phyloP scores from a whole-genome alignment of 2,329 filamentous ascomycete genomes.

The Calonectria pteridis region DNA sequence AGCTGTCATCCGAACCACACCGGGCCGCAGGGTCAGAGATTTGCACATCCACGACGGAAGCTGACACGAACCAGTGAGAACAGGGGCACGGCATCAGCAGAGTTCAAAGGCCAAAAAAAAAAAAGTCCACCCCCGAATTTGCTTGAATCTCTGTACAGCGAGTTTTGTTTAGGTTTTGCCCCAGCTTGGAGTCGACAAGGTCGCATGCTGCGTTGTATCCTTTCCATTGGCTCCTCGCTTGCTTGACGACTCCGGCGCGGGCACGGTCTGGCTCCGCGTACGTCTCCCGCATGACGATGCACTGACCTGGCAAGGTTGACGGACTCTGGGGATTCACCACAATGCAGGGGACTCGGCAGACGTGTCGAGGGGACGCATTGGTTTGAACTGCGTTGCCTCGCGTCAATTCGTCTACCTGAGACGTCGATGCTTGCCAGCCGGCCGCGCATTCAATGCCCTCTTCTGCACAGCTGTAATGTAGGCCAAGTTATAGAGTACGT shows the following conservation, averaged over 20 bases:
- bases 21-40: neutral
- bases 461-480: neutral
- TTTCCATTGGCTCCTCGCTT: neutral
- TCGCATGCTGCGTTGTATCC: neutral
- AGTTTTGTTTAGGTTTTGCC: neutral
- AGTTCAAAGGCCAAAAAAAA: neutral
- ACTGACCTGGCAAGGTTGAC: neutral
- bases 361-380: conserved; percentile 14
- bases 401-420: conserved; percentile 27
- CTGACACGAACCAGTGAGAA: neutral
- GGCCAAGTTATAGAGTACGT: neutral
- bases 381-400: conserved; percentile 9
- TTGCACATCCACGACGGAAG: neutral
- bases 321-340: neutral
- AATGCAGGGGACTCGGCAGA: neutral
- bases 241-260: neutral
- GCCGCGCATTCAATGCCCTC: neutral
- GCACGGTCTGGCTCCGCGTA: conserved; percentile 13
- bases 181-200: neutral
- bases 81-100: neutral
- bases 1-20: neutral
- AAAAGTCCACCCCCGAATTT: neutral
- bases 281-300: conserved; percentile 26
- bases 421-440: conserved; percentile 10
- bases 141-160: neutral